Evolutionary conservation across 2,329 filamentous ascomycete genomes (phyloP).

Genomic region (Aspergillus felis): DNA sequence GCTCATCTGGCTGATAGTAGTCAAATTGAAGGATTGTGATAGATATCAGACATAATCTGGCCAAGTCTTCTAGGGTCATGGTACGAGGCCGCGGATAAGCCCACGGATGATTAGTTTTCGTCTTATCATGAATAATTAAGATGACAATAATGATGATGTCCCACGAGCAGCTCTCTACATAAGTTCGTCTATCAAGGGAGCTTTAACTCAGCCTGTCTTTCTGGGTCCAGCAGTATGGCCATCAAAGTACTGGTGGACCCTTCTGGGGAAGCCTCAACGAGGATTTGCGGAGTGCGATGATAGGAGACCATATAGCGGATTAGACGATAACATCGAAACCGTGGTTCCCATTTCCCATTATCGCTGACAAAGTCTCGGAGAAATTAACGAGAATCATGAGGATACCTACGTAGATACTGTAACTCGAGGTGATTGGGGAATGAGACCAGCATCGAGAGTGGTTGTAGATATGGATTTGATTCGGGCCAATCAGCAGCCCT

Average conservation of each 20-base stretch:
- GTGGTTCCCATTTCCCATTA: neutral
- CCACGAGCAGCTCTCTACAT: neutral
- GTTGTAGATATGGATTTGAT: conserved; percentile 23
- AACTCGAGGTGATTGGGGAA: conserved; percentile 1
- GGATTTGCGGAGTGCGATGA: neutral
- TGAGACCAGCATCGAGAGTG: conserved; percentile 14
- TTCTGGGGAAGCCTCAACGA: neutral
- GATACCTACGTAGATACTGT: neutral
- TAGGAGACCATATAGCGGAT: neutral
- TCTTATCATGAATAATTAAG: neutral
- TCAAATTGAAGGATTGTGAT: conserved; percentile 4
- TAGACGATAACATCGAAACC: neutral
- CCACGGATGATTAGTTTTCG: neutral
- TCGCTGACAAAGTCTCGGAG: neutral
- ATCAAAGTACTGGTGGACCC: neutral
- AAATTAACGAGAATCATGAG: neutral
- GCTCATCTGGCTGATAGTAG: conserved; percentile 22
- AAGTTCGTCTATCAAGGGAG: neutral
- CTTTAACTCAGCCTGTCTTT: neutral
- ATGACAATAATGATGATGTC: neutral
- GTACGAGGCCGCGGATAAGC: neutral
- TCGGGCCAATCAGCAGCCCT: conserved; percentile 22
- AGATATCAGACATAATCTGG: conserved; percentile 1
- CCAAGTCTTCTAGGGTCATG: neutral
- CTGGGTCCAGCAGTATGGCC: neutral